A percentile compares a stretch with the other conserved stretches of the same genome.
phyloP scores from a whole-genome alignment of 2,329 filamentous ascomycete genomes.

The Dactylellina drechsleri region DNA sequence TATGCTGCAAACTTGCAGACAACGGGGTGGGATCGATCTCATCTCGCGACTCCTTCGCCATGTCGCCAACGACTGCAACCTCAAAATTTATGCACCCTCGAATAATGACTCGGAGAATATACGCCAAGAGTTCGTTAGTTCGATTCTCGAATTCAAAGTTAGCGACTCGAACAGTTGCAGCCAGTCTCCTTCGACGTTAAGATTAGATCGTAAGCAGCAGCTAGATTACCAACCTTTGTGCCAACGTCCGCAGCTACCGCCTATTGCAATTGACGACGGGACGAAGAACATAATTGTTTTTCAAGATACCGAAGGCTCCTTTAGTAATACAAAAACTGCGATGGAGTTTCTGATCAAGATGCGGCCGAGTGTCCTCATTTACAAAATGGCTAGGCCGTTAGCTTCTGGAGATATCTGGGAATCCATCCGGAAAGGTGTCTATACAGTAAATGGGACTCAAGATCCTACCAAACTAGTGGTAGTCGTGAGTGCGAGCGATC shows the following conservation, averaged over 20 bases:
- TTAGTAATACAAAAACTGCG: constrained; percentile 31
- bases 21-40: constrained; percentile 14
- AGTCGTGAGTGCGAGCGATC: constrained; percentile 37
- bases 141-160: constrained; percentile 34
- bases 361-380: constrained; percentile 21
- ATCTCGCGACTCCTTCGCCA: constrained; percentile 22
- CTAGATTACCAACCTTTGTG: constrained; percentile 29
- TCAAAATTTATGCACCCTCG: constrained; percentile 22
- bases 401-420: constrained; percentile 35
- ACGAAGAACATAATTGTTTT: constrained; percentile 22
- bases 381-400: constrained; percentile 29
- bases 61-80: constrained; percentile 15
- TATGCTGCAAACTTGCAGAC: constrained; percentile 25
- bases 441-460: constrained; percentile 13
- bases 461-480: constrained; percentile 36
- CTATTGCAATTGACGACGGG: background rate
- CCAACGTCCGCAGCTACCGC: constrained; percentile 1
- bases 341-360: constrained; percentile 17
- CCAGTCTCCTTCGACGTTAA: constrained; percentile 23
- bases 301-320: constrained; percentile 36
- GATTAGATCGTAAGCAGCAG: constrained; percentile 27
- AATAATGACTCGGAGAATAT: constrained; percentile 16
- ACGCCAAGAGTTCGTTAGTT: constrained; percentile 28
- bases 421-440: constrained; percentile 25
- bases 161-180: background rate